phyloP scores from a whole-genome alignment of 73 alveolate species.

The Paramecium caudatum region DNA sequence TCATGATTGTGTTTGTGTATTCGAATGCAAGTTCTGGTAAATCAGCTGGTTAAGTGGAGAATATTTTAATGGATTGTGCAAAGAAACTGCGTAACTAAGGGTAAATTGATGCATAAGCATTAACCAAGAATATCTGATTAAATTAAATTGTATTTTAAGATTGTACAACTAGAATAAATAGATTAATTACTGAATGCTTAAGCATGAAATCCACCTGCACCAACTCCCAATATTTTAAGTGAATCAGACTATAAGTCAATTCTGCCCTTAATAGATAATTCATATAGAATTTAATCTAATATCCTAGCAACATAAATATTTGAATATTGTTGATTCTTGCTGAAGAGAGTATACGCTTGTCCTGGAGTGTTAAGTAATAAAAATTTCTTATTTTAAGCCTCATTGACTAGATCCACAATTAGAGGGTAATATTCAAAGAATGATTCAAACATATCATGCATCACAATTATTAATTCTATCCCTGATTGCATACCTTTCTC shows the following conservation, averaged over 20 bases:
- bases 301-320: conserved; percentile 27
- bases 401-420: background rate
- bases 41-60: background rate
- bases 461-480: conserved; percentile 30
- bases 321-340: background rate
- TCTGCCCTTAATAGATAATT: background rate
- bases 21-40: conserved; percentile 57
- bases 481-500: conserved; percentile 59
- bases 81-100: conserved; percentile 11
- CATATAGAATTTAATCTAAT: conserved; percentile 22
- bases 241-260: conserved; percentile 21
- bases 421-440: conserved; percentile 48
- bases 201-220: conserved; percentile 66
- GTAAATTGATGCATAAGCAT: conserved; percentile 47
- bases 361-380: conserved; percentile 48
- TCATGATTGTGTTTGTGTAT: conserved; percentile 41
- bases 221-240: conserved; percentile 34
- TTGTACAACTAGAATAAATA: conserved; percentile 9
- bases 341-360: conserved; percentile 50
- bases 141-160: background rate
- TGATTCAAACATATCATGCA: conserved; percentile 57
- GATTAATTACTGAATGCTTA: conserved; percentile 12
- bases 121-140: conserved; percentile 2
- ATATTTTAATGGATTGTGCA: conserved; percentile 8
- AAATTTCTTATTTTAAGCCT: background rate